These are phyloP conservation scores for Botrytis cinerea DNA, from an alignment of 2,329 filamentous ascomycete genomes.

Conservation along the genomic window DNA sequence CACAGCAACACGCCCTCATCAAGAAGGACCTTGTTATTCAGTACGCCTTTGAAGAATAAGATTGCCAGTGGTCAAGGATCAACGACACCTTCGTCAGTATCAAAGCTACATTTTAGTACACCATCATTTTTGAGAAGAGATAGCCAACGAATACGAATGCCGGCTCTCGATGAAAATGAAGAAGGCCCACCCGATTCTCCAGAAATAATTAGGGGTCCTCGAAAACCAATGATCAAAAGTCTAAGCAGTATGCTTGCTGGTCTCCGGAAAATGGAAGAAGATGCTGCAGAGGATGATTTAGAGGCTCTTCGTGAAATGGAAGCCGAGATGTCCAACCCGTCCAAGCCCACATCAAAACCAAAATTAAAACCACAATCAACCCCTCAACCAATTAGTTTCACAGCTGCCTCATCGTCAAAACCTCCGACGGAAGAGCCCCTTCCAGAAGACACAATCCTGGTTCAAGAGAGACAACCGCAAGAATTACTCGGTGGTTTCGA, in stretches of 20 bases:
- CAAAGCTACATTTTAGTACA: slow-evolving; percentile 64
- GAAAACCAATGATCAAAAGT: slow-evolving; percentile 65
- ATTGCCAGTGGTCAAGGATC: slow-evolving; percentile 44
- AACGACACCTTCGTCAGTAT: slow-evolving; percentile 53
- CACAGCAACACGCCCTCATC: slow-evolving; percentile 49
- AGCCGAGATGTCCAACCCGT: slow-evolving; percentile 42
- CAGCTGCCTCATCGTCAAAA: background rate
- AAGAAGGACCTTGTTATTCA: slow-evolving; percentile 64
- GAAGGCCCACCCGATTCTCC: slow-evolving; percentile 52
- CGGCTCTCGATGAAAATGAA: slow-evolving; percentile 58
- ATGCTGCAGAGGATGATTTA: slow-evolving; percentile 70
- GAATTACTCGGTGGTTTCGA: slow-evolving; percentile 62
- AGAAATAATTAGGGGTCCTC: slow-evolving; percentile 51
- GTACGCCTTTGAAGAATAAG: slow-evolving; percentile 61
- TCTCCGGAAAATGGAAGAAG: slow-evolving; percentile 69
- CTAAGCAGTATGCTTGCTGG: slow-evolving; percentile 74
- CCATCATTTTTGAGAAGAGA: slow-evolving; percentile 68
- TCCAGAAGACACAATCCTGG: slow-evolving; percentile 45
- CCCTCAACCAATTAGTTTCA: slow-evolving; percentile 28
- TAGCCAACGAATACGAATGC: slow-evolving; percentile 47
- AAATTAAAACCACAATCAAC: slow-evolving; percentile 30
- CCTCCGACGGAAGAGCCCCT: slow-evolving; percentile 19
- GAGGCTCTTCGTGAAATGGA: slow-evolving; percentile 75
- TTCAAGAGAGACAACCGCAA: slow-evolving; percentile 46
- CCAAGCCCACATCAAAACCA: slow-evolving; percentile 19